Percentiles rank a stretch among this genome's conserved stretches.
Conservation (phyloP, 768 basidiomycete species). For the Amanita thiersii region DNA sequence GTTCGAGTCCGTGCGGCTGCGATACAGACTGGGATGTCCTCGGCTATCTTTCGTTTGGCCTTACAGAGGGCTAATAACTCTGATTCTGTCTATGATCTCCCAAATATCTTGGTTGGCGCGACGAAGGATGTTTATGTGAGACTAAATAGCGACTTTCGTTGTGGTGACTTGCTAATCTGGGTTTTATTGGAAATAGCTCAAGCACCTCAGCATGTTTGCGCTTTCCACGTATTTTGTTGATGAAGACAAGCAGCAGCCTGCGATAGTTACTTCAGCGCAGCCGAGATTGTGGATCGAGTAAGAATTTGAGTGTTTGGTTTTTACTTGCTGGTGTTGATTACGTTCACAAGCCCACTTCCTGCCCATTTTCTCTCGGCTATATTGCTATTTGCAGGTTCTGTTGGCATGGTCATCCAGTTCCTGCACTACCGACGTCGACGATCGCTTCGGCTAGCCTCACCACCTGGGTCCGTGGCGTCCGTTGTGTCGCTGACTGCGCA, state of each 20-base stretch:
- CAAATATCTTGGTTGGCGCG: conserved; percentile 43
- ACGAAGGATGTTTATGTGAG: conserved; percentile 47
- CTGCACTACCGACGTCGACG: conserved; percentile 38
- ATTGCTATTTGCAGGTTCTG: conserved; percentile 38
- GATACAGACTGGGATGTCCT: conserved; percentile 45
- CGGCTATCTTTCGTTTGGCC: conserved; percentile 51
- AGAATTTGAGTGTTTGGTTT: conserved; percentile 15
- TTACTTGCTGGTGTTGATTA: conserved; percentile 2
- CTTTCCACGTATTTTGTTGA: conserved; percentile 51
- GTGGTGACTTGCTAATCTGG: neutral
- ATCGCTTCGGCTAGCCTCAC: conserved; percentile 40
- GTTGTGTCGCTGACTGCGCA: conserved; percentile 47
- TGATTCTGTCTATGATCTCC: conserved; percentile 36
- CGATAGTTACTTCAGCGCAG: too few species aligned
- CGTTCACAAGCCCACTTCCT: conserved; percentile 38
- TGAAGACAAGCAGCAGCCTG: too few species aligned
- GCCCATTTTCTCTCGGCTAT: conserved; percentile 40
- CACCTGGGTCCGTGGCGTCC: conserved; percentile 54
- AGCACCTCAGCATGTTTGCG: conserved; percentile 49
- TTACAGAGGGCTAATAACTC: conserved; percentile 29
- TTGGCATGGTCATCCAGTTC: conserved; percentile 40
- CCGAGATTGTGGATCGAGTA: conserved; percentile 56
- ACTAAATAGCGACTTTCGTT: conserved; percentile 5
- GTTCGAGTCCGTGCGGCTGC: conserved; percentile 43
- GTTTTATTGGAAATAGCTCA: conserved; percentile 51